Conservation (phyloP, 1,284 basidiomycete genomes). For the Hypsizygus ulmarius region DNA sequence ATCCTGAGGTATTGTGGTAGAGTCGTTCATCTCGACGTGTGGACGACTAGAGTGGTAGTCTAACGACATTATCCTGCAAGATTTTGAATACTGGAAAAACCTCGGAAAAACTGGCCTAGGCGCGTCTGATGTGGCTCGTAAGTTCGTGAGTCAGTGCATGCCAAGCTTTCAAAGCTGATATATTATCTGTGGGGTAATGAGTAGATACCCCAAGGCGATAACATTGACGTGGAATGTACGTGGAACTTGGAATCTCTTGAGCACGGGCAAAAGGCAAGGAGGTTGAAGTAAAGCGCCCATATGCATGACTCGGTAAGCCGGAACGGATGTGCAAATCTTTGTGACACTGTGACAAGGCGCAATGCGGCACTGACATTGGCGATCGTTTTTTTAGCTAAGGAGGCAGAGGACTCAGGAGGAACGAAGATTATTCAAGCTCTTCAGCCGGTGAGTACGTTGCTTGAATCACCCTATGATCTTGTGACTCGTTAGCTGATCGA, state of each 20-base stretch:
- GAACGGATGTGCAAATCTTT: no score
- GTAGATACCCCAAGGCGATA: no score
- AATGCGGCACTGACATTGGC: no score
- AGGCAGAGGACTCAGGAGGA: no score
- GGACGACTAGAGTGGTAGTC: not conserved
- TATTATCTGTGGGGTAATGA: not conserved
- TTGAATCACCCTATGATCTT: not conserved
- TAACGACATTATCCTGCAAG: not conserved
- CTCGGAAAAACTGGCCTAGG: conserved; percentile 2
- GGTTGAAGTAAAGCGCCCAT: no score
- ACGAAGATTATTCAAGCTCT: no score
- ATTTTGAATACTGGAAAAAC: conserved; percentile 9
- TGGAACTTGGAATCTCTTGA: no score
- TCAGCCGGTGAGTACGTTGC: not conserved
- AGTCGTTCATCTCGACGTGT: not conserved
- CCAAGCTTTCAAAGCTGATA: not conserved
- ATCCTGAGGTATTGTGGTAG: conserved; percentile 5
- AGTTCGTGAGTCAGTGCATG: not conserved
- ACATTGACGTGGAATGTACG: no score
- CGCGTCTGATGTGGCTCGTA: not conserved
- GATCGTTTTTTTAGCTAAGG: no score
- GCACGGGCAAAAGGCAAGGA: no score
- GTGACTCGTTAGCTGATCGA: not conserved
- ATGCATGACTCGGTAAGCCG: no score
- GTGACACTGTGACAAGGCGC: no score